phyloP scores from a whole-genome alignment of 371 early-diverging fungal genomes.

The Chytridium lagenaria region DNA sequence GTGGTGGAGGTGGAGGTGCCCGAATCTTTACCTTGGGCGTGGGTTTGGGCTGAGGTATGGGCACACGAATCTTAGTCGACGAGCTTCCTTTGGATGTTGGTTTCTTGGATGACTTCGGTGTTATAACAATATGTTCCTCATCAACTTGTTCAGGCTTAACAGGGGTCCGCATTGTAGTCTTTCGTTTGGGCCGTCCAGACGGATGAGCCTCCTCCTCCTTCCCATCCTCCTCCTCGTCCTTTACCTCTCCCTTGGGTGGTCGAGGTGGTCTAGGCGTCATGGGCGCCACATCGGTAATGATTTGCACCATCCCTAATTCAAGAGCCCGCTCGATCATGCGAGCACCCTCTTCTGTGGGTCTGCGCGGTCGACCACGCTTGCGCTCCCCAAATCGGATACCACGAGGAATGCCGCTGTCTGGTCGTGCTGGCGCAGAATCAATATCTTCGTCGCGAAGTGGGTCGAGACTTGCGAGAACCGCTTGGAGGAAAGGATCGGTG shows the following conservation, averaged over 20 bases:
- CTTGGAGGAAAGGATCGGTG: slow-evolving; percentile 35
- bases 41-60: neutral
- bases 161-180: too few species aligned
- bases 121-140: neutral
- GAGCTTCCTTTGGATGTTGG: neutral
- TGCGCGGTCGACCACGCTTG: slow-evolving; percentile 14
- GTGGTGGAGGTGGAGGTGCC: neutral
- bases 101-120: neutral
- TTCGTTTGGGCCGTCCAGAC: slow-evolving; percentile 1
- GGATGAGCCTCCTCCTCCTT: neutral
- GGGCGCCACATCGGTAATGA: slow-evolving; percentile 11
- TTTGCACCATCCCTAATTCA: neutral
- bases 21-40: neutral
- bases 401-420: neutral
- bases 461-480: neutral
- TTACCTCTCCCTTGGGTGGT: slow-evolving; percentile 5
- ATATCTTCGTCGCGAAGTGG: neutral
- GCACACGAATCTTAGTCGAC: neutral
- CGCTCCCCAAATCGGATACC: slow-evolving; percentile 13
- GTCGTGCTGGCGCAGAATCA: neutral
- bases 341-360: neutral
- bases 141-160: neutral
- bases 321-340: slow-evolving; percentile 4
- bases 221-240: slow-evolving; percentile 23
- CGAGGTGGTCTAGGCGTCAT: neutral